A percentile compares a stretch with the other conserved stretches of the same genome.
Conservation (phyloP, 2,329 filamentous ascomycete species). For the Trichoderma brevicompactum region DNA sequence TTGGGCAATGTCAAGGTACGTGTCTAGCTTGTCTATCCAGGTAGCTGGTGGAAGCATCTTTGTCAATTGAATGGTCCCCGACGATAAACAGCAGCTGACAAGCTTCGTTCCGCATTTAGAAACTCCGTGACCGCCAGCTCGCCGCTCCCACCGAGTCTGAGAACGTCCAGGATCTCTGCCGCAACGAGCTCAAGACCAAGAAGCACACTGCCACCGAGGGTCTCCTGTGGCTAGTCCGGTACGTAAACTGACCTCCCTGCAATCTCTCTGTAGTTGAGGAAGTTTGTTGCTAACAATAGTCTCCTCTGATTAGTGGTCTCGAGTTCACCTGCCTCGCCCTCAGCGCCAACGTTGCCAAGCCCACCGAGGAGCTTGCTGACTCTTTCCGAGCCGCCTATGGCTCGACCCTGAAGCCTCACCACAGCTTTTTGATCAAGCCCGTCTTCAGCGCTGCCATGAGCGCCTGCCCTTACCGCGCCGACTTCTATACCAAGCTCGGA, state of each 20-base stretch:
- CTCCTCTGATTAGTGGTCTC: slow-evolving; percentile 67
- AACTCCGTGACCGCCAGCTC: slow-evolving; percentile 83
- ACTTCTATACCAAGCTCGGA: slow-evolving; percentile 90
- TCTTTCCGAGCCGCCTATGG: slow-evolving; percentile 89
- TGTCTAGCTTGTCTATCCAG: slow-evolving; percentile 39
- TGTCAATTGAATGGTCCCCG: background rate
- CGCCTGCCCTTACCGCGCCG: slow-evolving; percentile 88
- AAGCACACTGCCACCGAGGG: slow-evolving; percentile 89
- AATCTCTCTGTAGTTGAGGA: background rate
- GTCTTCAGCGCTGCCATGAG: slow-evolving; percentile 93
- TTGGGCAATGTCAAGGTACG: slow-evolving; percentile 84
- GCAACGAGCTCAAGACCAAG: slow-evolving; percentile 87
- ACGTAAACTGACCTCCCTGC: slow-evolving; percentile 38
- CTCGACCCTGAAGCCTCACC: slow-evolving; percentile 86
- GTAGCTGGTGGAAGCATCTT: slow-evolving; percentile 41
- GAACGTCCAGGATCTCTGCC: slow-evolving; percentile 81
- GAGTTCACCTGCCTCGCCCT: slow-evolving; percentile 92
- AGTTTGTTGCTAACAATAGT: slow-evolving; percentile 1
- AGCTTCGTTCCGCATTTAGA: slow-evolving; percentile 55
- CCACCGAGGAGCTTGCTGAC: slow-evolving; percentile 73
- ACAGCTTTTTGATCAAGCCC: slow-evolving; percentile 87
- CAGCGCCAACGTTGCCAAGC: slow-evolving; percentile 71
- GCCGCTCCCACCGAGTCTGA: slow-evolving; percentile 78
- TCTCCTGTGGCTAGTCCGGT: slow-evolving; percentile 89
- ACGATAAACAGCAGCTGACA: slow-evolving; percentile 31